Evolutionary conservation across 768 basidiomycete species (phyloP), one percentile per base, ranked within the genome.

Genomic region (Asterophora parasitica): DNA sequence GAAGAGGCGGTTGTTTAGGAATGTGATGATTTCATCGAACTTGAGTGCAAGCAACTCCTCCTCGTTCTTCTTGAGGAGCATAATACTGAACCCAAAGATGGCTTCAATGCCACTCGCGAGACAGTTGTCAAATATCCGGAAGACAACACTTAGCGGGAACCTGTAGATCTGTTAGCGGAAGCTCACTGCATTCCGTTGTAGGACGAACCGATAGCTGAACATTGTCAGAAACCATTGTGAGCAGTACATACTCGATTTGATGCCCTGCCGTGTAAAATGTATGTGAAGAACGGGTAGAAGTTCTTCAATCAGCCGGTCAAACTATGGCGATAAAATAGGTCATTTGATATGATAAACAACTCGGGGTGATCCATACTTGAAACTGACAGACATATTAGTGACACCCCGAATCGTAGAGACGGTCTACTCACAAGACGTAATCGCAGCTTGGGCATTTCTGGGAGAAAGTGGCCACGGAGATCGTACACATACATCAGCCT

Each of bases 211-310:
- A 66, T 95, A 97, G 61, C 91, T 90, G 72, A 98, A 98, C 63
- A 99, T 69, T 0, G 96, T 98, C 62, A 99, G 73, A 66, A 98
- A 97, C 96, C 96, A 99, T 55, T 98, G 96, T 11, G 91, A 92
- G 60, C 92, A 95, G 62, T 88, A 98, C 93, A 99, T 98, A 68
- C 88, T 94, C 38, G 92, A 93, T 65, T 97, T 98, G 61, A 98
- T 72, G 26, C 94, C 95, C 66, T 96, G 89, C 26, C 94, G 81
- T 26, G 95, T 67, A 59, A 99, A 90, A 65, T 98, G 96, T 17
- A 95, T 71, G 59, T 98, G 92, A 5, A 98, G 72, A 4, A 94
- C 88, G 4, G 96, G 96, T 3, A 97, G 70, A 8, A 95, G 61
- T 55, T 99, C 96, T 62, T 99, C 96, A 36, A 96, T 69, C 41